Conservation (phyloP, 2,329 filamentous ascomycete genomes). For the Colletotrichum eremochloae region DNA sequence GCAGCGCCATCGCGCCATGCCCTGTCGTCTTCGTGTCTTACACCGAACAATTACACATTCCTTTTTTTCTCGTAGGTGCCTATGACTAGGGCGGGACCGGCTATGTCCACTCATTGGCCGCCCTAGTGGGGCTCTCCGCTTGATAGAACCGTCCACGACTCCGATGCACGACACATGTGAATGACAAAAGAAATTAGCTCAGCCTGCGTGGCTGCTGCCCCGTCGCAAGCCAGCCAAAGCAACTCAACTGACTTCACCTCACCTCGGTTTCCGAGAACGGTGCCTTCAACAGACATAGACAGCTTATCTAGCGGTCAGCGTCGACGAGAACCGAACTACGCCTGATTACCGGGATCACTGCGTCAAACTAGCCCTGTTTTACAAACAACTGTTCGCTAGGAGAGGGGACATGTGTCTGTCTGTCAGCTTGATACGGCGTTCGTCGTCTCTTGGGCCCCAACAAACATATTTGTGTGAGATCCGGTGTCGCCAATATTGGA, state of each 20-base stretch:
- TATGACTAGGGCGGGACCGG: conserved; percentile 16
- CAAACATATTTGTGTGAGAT: neutral
- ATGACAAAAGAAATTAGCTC: conserved; percentile 38
- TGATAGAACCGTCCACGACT: conserved; percentile 32
- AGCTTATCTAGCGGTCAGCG: neutral
- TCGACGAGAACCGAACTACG: neutral
- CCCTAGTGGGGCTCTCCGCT: conserved; percentile 9
- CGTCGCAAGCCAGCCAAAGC: neutral
- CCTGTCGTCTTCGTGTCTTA: conserved; percentile 20
- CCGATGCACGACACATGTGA: conserved; percentile 39
- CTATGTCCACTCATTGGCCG: conserved; percentile 33
- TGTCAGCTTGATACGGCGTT: neutral
- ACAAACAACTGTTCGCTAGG: neutral
- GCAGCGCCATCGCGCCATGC: conserved; percentile 16
- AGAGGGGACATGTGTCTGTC: neutral
- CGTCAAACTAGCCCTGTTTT: neutral
- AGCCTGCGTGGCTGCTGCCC: neutral
- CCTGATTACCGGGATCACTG: neutral
- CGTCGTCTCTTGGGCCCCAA: conserved; percentile 1
- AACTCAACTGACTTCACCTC: neutral
- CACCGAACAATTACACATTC: conserved; percentile 38
- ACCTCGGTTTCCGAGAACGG: neutral
- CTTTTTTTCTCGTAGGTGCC: conserved; percentile 25
- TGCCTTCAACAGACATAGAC: neutral
- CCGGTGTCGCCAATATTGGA: conserved; percentile 5